phyloP scores from a whole-genome alignment of 140 eudicot species.

The Flaveria floridana region DNA sequence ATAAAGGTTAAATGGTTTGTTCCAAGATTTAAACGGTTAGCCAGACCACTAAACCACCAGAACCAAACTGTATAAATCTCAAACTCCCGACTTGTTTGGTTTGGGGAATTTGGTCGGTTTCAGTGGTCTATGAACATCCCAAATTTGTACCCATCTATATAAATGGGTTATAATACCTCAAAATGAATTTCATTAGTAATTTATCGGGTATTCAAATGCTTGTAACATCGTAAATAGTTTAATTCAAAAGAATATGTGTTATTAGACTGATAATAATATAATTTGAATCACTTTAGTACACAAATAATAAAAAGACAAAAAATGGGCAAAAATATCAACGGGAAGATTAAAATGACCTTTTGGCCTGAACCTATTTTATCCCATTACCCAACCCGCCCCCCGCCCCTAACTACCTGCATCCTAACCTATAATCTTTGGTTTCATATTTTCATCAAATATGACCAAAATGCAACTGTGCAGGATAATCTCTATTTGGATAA shows the following conservation, averaged over 20 bases:
- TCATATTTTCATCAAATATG: background rate
- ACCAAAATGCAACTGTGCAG: slow-evolving; percentile 32
- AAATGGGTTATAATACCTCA: background rate
- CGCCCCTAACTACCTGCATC: background rate
- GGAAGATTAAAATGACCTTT: background rate
- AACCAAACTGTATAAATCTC: background rate
- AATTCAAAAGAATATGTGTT: background rate
- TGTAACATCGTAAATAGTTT: background rate
- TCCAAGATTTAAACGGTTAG: background rate
- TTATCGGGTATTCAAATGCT: background rate
- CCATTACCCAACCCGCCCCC: background rate
- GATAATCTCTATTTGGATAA: slow-evolving; percentile 58
- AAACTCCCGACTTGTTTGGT: background rate
- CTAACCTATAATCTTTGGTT: background rate
- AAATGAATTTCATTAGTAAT: background rate
- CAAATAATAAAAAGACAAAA: background rate
- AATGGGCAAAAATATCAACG: background rate
- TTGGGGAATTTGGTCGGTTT: background rate
- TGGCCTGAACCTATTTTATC: background rate
- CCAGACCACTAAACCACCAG: background rate
- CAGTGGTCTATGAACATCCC: background rate
- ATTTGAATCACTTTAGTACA: background rate
- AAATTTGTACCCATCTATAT: background rate
- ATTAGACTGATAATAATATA: background rate
- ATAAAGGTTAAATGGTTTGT: background rate